Conservation (phyloP, 805 yeast species). For the Zygoascus biomembranicola region DNA sequence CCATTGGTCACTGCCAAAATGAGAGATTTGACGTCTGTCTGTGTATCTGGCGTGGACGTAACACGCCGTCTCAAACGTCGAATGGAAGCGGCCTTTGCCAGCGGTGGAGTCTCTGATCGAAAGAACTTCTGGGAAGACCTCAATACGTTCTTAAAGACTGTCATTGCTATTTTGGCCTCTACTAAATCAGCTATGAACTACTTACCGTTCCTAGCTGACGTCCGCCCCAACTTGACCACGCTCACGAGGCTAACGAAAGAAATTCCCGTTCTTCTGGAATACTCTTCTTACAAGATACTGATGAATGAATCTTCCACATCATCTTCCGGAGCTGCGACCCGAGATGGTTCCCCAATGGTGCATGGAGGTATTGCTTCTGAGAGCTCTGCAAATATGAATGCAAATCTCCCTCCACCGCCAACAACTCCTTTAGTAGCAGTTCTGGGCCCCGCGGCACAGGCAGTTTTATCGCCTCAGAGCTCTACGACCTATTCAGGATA, state of each 20-base stretch:
- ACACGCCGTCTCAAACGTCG: conserved; percentile 56
- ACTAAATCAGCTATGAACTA: conserved; percentile 79
- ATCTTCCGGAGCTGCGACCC: background rate
- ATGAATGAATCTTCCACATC: conserved; percentile 11
- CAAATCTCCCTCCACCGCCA: conserved; percentile 16
- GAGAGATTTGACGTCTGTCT: conserved; percentile 67
- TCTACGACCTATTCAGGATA: conserved; percentile 6
- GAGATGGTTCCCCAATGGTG: background rate
- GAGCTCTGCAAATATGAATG: conserved; percentile 2
- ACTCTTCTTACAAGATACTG: conserved; percentile 40
- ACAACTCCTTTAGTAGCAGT: conserved; percentile 34
- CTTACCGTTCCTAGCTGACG: conserved; percentile 69
- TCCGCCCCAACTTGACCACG: conserved; percentile 68
- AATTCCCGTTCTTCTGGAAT: conserved; percentile 76
- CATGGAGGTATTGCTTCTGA: background rate
- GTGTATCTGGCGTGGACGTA: conserved; percentile 74
- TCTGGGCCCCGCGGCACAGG: conserved; percentile 34
- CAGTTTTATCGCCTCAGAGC: conserved; percentile 20
- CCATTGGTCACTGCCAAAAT: conserved; percentile 52
- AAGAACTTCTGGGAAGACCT: conserved; percentile 77
- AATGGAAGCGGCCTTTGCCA: conserved; percentile 44
- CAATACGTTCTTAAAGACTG: conserved; percentile 70
- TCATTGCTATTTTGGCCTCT: conserved; percentile 73
- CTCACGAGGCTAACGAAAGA: conserved; percentile 87
- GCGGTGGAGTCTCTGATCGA: conserved; percentile 43